phyloP scores from a whole-genome alignment of 2,329 filamentous ascomycete species.

The Parastagonospora nodorum region DNA sequence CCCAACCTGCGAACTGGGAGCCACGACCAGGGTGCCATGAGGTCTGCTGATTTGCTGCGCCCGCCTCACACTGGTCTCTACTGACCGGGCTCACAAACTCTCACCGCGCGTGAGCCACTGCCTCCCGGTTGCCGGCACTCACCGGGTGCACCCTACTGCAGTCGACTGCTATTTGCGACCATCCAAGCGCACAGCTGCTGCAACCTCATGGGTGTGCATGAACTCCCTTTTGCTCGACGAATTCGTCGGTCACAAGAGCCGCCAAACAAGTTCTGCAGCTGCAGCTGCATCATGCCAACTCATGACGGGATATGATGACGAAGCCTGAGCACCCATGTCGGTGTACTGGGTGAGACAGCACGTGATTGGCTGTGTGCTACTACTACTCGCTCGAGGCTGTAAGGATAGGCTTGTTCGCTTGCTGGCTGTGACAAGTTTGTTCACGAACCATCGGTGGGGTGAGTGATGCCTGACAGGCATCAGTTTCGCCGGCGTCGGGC shows the following conservation, averaged over 20 bases:
- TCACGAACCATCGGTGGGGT: constrained; percentile 6
- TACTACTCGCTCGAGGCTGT: constrained; percentile 10
- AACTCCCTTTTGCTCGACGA: constrained; percentile 4
- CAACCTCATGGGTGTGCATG: background rate
- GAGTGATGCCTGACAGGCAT: constrained; percentile 15
- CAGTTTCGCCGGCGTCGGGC: constrained; percentile 14
- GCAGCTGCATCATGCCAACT: constrained; percentile 26
- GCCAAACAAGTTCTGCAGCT: constrained; percentile 11
- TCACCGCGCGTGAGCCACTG: constrained; percentile 7
- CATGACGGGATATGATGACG: constrained; percentile 23
- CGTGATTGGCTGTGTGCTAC: constrained; percentile 16
- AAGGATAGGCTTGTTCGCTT: constrained; percentile 17
- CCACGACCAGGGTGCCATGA: background rate
- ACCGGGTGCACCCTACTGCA: constrained; percentile 7
- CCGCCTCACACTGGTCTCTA: constrained; percentile 10
- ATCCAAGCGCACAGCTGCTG: background rate
- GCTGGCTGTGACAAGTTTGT: constrained; percentile 6
- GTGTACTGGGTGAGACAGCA: constrained; percentile 9
- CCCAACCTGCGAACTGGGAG: constrained; percentile 11
- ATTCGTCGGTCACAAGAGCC: constrained; percentile 5
- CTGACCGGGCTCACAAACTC: constrained; percentile 3
- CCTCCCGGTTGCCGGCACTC: constrained; percentile 7
- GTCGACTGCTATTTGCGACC: background rate
- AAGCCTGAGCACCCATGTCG: constrained; percentile 18
- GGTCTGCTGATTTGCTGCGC: constrained; percentile 14